Evolutionary conservation across 1,284 basidiomycete species (phyloP), one percentile per base, ranked within the genome.

Genomic region (Pseudozyma sp.): DNA sequence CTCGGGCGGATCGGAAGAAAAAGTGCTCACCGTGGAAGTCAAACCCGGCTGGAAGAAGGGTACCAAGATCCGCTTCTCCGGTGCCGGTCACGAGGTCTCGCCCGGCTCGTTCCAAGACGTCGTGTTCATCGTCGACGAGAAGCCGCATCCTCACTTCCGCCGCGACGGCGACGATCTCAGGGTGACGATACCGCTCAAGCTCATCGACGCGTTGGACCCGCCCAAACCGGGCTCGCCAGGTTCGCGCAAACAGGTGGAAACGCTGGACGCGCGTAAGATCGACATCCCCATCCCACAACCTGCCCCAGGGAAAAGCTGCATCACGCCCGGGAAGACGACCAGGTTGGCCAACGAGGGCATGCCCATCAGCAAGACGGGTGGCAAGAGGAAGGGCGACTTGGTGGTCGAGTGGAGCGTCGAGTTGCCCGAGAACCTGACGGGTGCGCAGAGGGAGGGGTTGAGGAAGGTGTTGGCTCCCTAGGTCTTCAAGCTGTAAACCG

Each of bases 1-100:
- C 30, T 88, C 88, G 60, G 94, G 95, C 1, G 85, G 87, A 13
- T 90, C 89, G 13, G 94, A 97, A 84, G 93, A 96, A 74, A 97
- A 95, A 85, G 90, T 95, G 8, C 89, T 97, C 34, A 75, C 74
- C 0, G 74, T 84, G 35, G 79, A 83, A 30, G 80, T 84, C 43
- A 83, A 83, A 61, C 80, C 79, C 0, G 82, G 82, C 17, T 84
- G 82, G 82, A 84, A 83, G 60, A 79, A 81, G 53, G 82, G 82
- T 17, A 84, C 82, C 51, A 84, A 84, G 71, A 79, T 84, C 33
- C 81, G 82, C 30, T 84, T 83, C 52, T 53, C 50, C 10, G 81
- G 79, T 10, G 70, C 81, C 0, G 82, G 82, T 7, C 83, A 82
- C 77, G 81, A 84, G 56, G 74, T 78, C 7, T 49, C 72, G 2